A percentile compares a stretch with the other conserved stretches of the same genome.
Evolutionary conservation across 2,329 filamentous ascomycete species (phyloP).

Genomic region (Niveomyces coronatus): DNA sequence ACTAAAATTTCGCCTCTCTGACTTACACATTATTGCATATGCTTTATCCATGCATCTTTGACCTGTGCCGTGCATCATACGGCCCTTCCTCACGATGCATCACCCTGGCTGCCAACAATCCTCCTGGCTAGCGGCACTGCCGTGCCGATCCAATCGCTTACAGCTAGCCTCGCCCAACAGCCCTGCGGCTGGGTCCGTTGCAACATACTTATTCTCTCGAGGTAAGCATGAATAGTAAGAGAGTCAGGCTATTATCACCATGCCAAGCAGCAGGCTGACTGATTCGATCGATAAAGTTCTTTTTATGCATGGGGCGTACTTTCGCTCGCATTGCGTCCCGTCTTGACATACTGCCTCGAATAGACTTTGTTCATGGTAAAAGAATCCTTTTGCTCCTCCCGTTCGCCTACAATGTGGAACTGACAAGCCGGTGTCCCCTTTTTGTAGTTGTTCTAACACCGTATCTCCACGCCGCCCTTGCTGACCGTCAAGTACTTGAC

Average conservation of each 20-base stretch:
- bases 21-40: too few species aligned
- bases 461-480: constrained; percentile 52
- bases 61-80: too few species aligned
- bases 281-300: constrained; percentile 1
- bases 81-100: too few species aligned
- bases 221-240: constrained; percentile 9
- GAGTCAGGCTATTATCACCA: too few species aligned
- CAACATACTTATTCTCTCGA: constrained; percentile 7
- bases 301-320: not conserved
- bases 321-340: constrained; percentile 1
- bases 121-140: too few species aligned
- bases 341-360: not conserved
- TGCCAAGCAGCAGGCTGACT: constrained; percentile 7
- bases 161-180: not conserved
- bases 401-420: too few species aligned
- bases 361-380: not conserved
- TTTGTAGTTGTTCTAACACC: constrained; percentile 32
- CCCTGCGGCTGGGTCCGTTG: constrained; percentile 2
- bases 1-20: too few species aligned
- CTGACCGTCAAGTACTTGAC: constrained; percentile 89
- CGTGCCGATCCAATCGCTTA: constrained; percentile 1
- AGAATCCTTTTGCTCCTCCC: too few species aligned
- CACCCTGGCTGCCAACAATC: too few species aligned
- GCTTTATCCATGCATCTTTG: too few species aligned
- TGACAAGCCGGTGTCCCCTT: not conserved